These are phyloP conservation scores for Phytophthora megakarya DNA, from an alignment of 352 stramenopile genomes.

Conservation along the genomic window DNA sequence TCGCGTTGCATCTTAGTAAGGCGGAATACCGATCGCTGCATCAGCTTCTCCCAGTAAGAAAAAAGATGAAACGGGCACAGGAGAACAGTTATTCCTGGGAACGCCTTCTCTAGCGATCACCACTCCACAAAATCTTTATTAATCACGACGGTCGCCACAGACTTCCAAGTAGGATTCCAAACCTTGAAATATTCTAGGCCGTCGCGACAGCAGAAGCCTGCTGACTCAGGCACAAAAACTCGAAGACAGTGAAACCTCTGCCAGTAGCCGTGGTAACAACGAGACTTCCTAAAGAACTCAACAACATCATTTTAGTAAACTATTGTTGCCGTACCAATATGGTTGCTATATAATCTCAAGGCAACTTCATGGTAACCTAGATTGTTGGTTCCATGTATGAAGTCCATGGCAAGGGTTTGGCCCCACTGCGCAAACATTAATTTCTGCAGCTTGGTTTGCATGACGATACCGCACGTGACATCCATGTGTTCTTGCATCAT, in stretches of 20 bases:
- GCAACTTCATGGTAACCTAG: constrained; percentile 2
- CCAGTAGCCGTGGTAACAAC: constrained; percentile 25
- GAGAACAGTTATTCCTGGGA: constrained; percentile 5
- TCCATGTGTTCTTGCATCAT: no score
- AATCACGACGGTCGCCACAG: constrained; percentile 3
- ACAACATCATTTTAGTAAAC: no score
- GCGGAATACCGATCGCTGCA: background rate
- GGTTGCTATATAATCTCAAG: background rate
- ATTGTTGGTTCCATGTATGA: constrained; percentile 1
- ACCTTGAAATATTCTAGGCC: constrained; percentile 28
- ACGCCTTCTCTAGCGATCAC: background rate
- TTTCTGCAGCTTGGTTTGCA: no score
- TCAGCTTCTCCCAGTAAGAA: constrained; percentile 9
- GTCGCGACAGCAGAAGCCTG: constrained; percentile 9
- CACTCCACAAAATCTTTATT: constrained; percentile 15
- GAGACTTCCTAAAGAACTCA: background rate
- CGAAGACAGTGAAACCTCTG: constrained; percentile 18
- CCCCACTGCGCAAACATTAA: background rate
- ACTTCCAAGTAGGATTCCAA: constrained; percentile 12
- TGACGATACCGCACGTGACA: no score
- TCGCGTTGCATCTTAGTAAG: background rate
- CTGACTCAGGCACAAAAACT: constrained; percentile 26
- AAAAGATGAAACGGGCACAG: constrained; percentile 11
- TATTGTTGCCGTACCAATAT: background rate
- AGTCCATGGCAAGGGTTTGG: background rate